These are phyloP conservation scores for Nevesoporus exiguus DNA, from an alignment of 768 basidiomycete species.

Conservation along the genomic window DNA sequence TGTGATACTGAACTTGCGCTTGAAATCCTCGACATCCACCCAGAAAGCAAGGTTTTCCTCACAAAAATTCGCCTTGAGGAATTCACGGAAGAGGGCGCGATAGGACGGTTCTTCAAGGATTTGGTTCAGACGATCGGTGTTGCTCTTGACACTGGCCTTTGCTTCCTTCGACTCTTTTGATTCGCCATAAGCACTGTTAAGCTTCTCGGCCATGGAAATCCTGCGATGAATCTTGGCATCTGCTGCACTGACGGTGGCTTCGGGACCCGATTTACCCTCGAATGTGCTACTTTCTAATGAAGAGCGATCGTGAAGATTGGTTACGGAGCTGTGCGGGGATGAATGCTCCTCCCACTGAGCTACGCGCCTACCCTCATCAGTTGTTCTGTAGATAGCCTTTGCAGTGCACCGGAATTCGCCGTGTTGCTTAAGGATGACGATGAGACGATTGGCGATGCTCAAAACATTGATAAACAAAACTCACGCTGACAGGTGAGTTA, in stretches of 20 bases:
- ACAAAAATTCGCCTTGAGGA: slow-evolving; percentile 90
- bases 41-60: slow-evolving; percentile 98
- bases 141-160: slow-evolving; percentile 75
- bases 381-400: slow-evolving; percentile 92
- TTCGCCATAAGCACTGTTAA: slow-evolving; percentile 51
- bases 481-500: slow-evolving; percentile 70
- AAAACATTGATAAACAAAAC: slow-evolving; percentile 22
- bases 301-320: slow-evolving; percentile 59
- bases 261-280: slow-evolving; percentile 28
- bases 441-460: slow-evolving; percentile 4
- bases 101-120: slow-evolving; percentile 92
- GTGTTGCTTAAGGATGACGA: slow-evolving; percentile 57
- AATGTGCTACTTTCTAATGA: slow-evolving; percentile 46
- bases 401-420: slow-evolving; percentile 97
- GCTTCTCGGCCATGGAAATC: slow-evolving; percentile 72
- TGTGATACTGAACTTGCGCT: slow-evolving; percentile 92
- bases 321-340: slow-evolving; percentile 57
- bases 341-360: slow-evolving; percentile 76
- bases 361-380: slow-evolving; percentile 82
- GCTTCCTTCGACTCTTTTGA: slow-evolving; percentile 42
- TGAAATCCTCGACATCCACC: slow-evolving; percentile 97
- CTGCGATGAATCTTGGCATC: slow-evolving; percentile 74
- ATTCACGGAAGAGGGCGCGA: slow-evolving; percentile 90
- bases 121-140: slow-evolving; percentile 84
- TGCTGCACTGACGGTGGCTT: slow-evolving; percentile 31